Evolutionary conservation across 208 protist genomes (phyloP).

Genomic region (Borovskyia barvae): DNA sequence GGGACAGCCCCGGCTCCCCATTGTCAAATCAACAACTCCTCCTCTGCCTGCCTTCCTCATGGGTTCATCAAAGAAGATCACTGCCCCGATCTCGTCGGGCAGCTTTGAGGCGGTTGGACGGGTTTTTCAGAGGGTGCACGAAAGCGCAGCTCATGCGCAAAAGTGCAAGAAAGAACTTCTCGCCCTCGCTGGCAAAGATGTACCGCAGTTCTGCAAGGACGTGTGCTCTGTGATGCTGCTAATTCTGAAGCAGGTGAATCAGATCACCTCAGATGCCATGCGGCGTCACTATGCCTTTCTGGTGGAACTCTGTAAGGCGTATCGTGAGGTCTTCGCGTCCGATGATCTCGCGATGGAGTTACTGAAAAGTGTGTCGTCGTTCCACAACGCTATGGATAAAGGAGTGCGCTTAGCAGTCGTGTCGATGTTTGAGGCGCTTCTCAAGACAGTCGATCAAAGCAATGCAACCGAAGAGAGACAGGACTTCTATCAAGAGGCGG

Average conservation of each 20-base stretch:
- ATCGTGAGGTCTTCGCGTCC: constrained; percentile 44
- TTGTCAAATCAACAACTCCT: too few species aligned
- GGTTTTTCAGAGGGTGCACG: constrained; percentile 81
- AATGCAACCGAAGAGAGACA: constrained; percentile 78
- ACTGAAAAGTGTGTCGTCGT: constrained; percentile 48
- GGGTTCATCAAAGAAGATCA: constrained; percentile 6
- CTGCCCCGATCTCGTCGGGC: not conserved
- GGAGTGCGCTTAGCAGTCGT: constrained; percentile 78
- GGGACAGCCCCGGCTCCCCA: too few species aligned
- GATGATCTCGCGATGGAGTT: constrained; percentile 69
- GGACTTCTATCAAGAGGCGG: constrained; percentile 78
- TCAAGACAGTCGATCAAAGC: constrained; percentile 77
- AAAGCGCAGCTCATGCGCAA: constrained; percentile 69
- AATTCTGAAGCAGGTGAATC: constrained; percentile 68
- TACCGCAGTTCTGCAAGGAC: constrained; percentile 17
- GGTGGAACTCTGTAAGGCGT: constrained; percentile 56
- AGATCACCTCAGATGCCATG: constrained; percentile 68
- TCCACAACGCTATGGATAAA: constrained; percentile 86
- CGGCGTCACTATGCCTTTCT: constrained; percentile 82
- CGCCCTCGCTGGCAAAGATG: not conserved
- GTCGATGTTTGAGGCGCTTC: constrained; percentile 59
- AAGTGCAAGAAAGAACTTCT: constrained; percentile 62
- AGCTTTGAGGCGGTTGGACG: constrained; percentile 36
- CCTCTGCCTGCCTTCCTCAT: too few species aligned
- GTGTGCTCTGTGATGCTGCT: constrained; percentile 65